phyloP scores from a whole-genome alignment of 305 asterid species.

The Ruellia speciosa region DNA sequence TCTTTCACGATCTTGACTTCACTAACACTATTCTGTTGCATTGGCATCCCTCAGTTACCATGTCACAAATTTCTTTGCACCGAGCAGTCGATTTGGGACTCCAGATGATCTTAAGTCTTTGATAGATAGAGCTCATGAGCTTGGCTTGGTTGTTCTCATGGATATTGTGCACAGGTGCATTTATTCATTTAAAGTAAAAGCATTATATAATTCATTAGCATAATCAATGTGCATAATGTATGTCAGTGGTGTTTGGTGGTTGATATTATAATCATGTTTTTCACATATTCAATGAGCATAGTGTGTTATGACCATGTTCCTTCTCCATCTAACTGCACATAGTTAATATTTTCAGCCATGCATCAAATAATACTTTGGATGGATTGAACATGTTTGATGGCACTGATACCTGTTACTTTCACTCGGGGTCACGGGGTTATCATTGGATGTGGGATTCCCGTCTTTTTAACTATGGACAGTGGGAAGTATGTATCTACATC shows the following conservation, averaged over 20 bases:
- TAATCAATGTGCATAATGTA: constrained; percentile 8
- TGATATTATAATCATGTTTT: background rate
- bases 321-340: constrained; percentile 21
- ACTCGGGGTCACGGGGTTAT: constrained; percentile 88
- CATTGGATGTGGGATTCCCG: constrained; percentile 99
- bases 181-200: constrained; percentile 12
- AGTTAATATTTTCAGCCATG: constrained; percentile 52
- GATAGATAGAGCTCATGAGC: constrained; percentile 95
- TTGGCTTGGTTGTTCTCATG: constrained; percentile 94
- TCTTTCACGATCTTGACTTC: constrained; percentile 10
- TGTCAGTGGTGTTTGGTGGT: background rate
- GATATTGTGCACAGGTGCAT: constrained; percentile 95
- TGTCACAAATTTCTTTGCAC: constrained; percentile 98
- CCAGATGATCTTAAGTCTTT: constrained; percentile 96
- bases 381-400: constrained; percentile 99
- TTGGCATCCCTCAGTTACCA: constrained; percentile 63
- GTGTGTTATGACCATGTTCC: background rate
- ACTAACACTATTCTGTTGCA: constrained; percentile 25
- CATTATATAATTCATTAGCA: constrained; percentile 10
- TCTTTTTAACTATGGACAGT: constrained; percentile 94
- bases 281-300: no score
- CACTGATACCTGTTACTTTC: constrained; percentile 93
- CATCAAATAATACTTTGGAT: constrained; percentile 98
- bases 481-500: constrained; percentile 74
- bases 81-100: constrained; percentile 97